phyloP scores from a whole-genome alignment of 495 filamentous ascomycete genomes.

The Entonaema liquescens region DNA sequence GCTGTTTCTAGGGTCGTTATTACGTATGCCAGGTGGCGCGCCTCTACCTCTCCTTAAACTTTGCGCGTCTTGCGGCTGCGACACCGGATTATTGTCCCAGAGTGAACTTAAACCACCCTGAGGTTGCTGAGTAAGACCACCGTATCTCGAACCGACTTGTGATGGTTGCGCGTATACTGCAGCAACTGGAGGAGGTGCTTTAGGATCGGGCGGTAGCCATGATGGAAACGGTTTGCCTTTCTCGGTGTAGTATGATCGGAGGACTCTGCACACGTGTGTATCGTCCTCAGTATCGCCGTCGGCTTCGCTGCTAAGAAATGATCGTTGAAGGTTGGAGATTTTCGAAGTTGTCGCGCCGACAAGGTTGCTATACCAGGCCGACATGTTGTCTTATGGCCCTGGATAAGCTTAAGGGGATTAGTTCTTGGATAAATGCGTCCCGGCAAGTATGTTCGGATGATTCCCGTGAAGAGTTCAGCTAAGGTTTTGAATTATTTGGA shows the following conservation, averaged over 20 bases:
- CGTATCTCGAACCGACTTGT: conserved; percentile 61
- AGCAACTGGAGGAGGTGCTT: conserved; percentile 65
- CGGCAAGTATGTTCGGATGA: conserved; percentile 18
- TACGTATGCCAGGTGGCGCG: conserved; percentile 41
- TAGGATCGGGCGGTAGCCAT: conserved; percentile 91
- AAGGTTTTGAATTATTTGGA: background rate
- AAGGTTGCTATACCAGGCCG: conserved; percentile 80
- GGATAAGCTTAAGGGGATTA: conserved; percentile 2
- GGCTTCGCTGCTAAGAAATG: conserved; percentile 77
- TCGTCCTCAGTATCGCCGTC: conserved; percentile 95
- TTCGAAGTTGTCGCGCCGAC: conserved; percentile 81
- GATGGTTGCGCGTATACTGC: conserved; percentile 61
- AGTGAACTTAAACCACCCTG: conserved; percentile 71
- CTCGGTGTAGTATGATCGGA: conserved; percentile 94
- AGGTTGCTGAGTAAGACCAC: conserved; percentile 52
- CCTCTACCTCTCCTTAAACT: conserved; percentile 62
- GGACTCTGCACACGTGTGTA: conserved; percentile 91
- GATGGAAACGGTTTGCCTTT: conserved; percentile 81
- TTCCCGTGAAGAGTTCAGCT: conserved; percentile 1
- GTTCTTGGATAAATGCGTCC: conserved; percentile 29
- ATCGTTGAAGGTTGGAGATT: conserved; percentile 81
- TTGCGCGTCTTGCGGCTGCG: conserved; percentile 59
- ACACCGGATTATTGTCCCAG: conserved; percentile 71
- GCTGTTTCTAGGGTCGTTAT: conserved; percentile 43
- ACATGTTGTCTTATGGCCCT: conserved; percentile 60